These are phyloP conservation scores for Podospora tetraspora DNA, from an alignment of 495 filamentous ascomycete species.

Conservation along the genomic window DNA sequence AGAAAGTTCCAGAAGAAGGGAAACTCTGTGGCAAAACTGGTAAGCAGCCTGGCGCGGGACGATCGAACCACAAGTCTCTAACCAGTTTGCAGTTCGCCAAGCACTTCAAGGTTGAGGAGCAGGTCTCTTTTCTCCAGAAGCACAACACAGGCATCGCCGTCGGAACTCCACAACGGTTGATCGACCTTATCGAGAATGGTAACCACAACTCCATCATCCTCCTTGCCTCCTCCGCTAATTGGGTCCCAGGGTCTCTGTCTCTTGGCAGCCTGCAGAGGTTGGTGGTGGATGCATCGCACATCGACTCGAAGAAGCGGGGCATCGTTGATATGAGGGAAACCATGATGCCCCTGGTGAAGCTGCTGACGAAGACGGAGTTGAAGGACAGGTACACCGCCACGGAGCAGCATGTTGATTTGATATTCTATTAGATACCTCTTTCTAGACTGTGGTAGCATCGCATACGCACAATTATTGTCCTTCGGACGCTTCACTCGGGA, in stretches of 20 bases:
- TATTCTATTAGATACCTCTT: conserved; percentile 49
- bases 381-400: conserved; percentile 59
- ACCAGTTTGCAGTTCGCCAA: conserved; percentile 86
- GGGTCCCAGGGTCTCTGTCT: conserved; percentile 56
- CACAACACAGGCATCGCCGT: conserved; percentile 74
- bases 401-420: conserved; percentile 47
- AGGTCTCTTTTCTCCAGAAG: conserved; percentile 68
- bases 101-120: conserved; percentile 91
- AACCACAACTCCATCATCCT: conserved; percentile 17
- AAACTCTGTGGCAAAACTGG: conserved; percentile 72
- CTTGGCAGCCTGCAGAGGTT: conserved; percentile 66
- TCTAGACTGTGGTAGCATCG: not conserved
- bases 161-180: conserved; percentile 77
- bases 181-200: conserved; percentile 78
- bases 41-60: conserved; percentile 20
- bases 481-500: not conserved
- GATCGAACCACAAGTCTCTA: not conserved
- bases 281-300: conserved; percentile 80
- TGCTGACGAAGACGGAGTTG: conserved; percentile 62
- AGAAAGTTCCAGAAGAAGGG: conserved; percentile 74
- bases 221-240: conserved; percentile 20
- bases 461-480: not conserved
- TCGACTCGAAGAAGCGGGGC: conserved; percentile 87
- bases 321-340: conserved; percentile 93
- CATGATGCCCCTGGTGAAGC: conserved; percentile 63